A percentile compares a stretch with the other conserved stretches of the same genome.
These are phyloP conservation scores for Dendrobium catenatum DNA, from an alignment of 106 monocot genomes.

Conservation along the genomic window DNA sequence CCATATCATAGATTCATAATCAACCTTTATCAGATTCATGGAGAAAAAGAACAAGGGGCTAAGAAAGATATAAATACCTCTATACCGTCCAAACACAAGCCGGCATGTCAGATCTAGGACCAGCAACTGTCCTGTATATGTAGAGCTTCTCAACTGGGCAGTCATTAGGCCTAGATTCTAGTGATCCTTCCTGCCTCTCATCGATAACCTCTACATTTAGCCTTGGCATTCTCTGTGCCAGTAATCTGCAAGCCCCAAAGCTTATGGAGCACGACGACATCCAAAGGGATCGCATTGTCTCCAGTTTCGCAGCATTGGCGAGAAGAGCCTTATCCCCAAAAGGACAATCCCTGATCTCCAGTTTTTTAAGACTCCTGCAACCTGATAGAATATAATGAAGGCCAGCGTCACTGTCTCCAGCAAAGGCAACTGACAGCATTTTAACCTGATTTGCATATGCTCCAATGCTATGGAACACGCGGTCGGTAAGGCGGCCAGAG, in stretches of 20 bases:
- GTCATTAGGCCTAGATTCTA: constrained; percentile 26
- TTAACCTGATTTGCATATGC: constrained; percentile 38
- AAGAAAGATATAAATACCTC: constrained; percentile 6
- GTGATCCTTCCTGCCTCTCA: constrained; percentile 26
- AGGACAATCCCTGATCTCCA: constrained; percentile 81
- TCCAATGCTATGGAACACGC: constrained; percentile 57
- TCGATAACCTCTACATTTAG: constrained; percentile 76
- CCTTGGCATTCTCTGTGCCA: constrained; percentile 58
- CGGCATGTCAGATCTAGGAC: constrained; percentile 50
- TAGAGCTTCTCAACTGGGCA: constrained; percentile 62
- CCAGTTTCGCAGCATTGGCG: constrained; percentile 50
- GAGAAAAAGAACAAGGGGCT: not conserved
- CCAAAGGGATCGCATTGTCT: constrained; percentile 99
- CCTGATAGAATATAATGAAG: constrained; percentile 69
- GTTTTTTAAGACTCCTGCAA: constrained; percentile 54
- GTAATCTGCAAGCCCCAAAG: constrained; percentile 49
- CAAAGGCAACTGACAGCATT: constrained; percentile 82
- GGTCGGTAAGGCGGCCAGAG: constrained; percentile 72
- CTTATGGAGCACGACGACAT: constrained; percentile 71
- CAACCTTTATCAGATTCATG: not conserved
- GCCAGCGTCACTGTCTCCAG: constrained; percentile 60
- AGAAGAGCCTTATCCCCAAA: constrained; percentile 70
- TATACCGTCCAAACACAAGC: constrained; percentile 37
- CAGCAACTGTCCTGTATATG: constrained; percentile 62
- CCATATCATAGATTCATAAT: not conserved